Evolutionary conservation across 129 eudicot species (phyloP).

Genomic region (Lactuca sativa): DNA sequence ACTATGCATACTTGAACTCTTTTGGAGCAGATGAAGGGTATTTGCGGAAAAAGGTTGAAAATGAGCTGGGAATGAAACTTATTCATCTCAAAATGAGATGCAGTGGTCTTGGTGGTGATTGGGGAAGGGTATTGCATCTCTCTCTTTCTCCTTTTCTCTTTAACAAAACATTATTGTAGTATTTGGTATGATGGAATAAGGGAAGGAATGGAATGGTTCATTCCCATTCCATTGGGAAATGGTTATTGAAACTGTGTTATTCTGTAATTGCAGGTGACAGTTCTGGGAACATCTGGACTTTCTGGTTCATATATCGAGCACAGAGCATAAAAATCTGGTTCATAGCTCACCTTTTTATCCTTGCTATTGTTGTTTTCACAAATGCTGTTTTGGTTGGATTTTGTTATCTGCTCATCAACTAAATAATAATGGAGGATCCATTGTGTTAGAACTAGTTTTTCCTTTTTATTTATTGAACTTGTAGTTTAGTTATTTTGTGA

Average conservation of each 20-base stretch:
- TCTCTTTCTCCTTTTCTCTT: constrained; percentile 11
- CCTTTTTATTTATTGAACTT: not conserved
- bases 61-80: constrained; percentile 75
- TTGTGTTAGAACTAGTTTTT: constrained; percentile 24
- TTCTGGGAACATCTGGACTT: constrained; percentile 94
- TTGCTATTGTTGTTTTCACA: constrained; percentile 3
- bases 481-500: constrained; percentile 16
- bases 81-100: constrained; percentile 92
- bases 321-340: constrained; percentile 42
- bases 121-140: constrained; percentile 80
- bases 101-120: constrained; percentile 79
- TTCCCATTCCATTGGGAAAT: not conserved
- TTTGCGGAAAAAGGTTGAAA: constrained; percentile 86
- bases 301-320: constrained; percentile 93
- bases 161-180: not conserved
- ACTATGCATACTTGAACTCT: constrained; percentile 70
- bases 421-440: constrained; percentile 22
- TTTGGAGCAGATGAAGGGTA: constrained; percentile 86
- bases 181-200: too few species aligned
- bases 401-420: constrained; percentile 18
- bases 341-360: constrained; percentile 10
- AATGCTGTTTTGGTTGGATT: constrained; percentile 32
- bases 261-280: constrained; percentile 70
- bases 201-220: not conserved
- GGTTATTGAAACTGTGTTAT: not conserved